phyloP scores from a whole-genome alignment of 106 monocot species.

The Acanthochlamys bracteata region DNA sequence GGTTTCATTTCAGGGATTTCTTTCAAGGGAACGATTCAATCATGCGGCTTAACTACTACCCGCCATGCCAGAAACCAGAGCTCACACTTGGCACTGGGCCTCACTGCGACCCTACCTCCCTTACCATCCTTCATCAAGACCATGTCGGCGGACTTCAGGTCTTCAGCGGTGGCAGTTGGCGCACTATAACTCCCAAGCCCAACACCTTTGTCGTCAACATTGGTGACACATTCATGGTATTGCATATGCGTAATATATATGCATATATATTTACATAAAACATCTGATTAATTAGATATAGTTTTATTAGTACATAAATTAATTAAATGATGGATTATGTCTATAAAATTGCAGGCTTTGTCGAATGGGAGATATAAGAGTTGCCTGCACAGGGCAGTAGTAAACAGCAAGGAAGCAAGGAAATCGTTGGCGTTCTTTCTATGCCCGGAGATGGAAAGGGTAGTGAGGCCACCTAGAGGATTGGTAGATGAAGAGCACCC shows the following conservation, averaged over 20 bases:
- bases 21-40: slow-evolving; percentile 71
- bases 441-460: slow-evolving; percentile 48
- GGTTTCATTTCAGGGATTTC: slow-evolving; percentile 28
- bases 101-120: slow-evolving; percentile 85
- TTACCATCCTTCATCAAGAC: slow-evolving; percentile 93
- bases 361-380: slow-evolving; percentile 88
- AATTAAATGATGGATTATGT: too few relatives aligned
- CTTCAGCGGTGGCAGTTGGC: slow-evolving; percentile 47
- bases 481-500: slow-evolving; percentile 39
- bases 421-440: slow-evolving; percentile 88
- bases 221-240: slow-evolving; percentile 89
- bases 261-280: too few relatives aligned
- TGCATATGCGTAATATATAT: too few relatives aligned
- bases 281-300: too few relatives aligned
- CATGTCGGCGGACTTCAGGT: slow-evolving; percentile 75
- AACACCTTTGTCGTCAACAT: slow-evolving; percentile 76
- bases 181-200: slow-evolving; percentile 38
- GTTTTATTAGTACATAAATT: too few relatives aligned
- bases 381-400: slow-evolving; percentile 90
- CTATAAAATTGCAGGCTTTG: slow-evolving; percentile 39
- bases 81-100: slow-evolving; percentile 83
- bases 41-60: slow-evolving; percentile 89
- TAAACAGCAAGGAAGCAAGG: slow-evolving; percentile 44
- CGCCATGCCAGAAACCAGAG: slow-evolving; percentile 59
- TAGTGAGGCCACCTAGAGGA: slow-evolving; percentile 45